Evolutionary conservation across 371 early-diverging fungal species (phyloP), one percentile per base, ranked within the genome.

Genomic region (Choanephora cucurbitarum): DNA sequence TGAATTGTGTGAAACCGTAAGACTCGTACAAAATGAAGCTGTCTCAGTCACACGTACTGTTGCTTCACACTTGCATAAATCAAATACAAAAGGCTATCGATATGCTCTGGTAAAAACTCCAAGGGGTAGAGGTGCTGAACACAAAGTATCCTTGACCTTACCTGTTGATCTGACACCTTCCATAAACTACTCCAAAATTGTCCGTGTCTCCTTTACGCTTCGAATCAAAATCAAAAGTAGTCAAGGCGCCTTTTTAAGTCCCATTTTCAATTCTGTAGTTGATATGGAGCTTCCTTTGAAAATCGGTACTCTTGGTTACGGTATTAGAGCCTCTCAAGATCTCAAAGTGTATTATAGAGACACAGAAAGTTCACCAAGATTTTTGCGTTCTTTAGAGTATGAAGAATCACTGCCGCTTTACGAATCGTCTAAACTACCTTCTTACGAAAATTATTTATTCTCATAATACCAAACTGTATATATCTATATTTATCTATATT

Each of bases 251-350:
- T 24, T 49, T 5, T n/a, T 64, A 13, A 39, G 66, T 1, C 21
- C 57, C 0, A 21, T 71, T 4, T 60, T 63, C 42, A 44, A 55
- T 21, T 52, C 59, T 6, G 33, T 14, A 8, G 47, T 54, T 14
- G 42, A 43, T 13, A 58, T 67, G n/a, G 66, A 64, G 2, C 17
- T 69, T 0, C 70, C 72, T 8, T 43, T 75, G 19, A 66, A 65
- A 3, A 58, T 75, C 2, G 75, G 75, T 7, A 75, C 75, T 0
- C 44, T 75, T 40, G 75, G 75, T 17, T 62, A 64, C 17, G 75
- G 75, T 43, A 61, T 71, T 13, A 58, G 67, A 8, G 67, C 70
- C 8, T 62, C 73, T 15, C 52, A 58, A 24, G 64, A 64, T 3
- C 47, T 69, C 5, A 47, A 67, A 34, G 51, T 57, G 2, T 60